phyloP scores from a whole-genome alignment of 208 protist genomes.

The Phytomonas serpens region DNA sequence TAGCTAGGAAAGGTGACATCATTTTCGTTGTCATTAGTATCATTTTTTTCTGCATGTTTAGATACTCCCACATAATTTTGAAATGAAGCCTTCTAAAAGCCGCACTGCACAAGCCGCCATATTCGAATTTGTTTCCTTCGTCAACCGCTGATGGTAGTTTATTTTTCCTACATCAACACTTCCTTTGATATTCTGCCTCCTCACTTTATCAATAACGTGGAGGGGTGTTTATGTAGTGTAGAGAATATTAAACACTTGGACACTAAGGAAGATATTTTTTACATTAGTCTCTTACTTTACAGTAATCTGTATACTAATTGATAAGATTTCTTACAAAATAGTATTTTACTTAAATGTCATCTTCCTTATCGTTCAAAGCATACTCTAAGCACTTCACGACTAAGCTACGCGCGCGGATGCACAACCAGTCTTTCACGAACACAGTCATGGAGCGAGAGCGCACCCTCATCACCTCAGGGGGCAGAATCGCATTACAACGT shows the following conservation, averaged over 20 bases:
- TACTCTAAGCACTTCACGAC: slow-evolving; percentile 38
- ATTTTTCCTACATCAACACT: slow-evolving; percentile 1
- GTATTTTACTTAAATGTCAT: slow-evolving; percentile 5
- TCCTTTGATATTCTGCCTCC: background rate
- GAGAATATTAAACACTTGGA: background rate
- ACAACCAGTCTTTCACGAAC: slow-evolving; percentile 44
- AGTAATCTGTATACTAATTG: background rate
- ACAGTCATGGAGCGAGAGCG: slow-evolving; percentile 13
- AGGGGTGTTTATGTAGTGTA: background rate
- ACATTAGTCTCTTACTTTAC: background rate
- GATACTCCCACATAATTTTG: background rate
- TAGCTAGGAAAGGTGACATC: background rate
- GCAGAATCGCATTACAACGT: slow-evolving; percentile 24
- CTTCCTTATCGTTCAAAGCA: slow-evolving; percentile 16
- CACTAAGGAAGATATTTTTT: background rate
- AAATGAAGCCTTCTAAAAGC: background rate
- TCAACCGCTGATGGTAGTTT: background rate
- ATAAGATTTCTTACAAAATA: slow-evolving; percentile 9
- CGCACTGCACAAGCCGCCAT: background rate
- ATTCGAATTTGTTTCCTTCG: background rate
- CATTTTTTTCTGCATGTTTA: background rate
- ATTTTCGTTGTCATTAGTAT: background rate
- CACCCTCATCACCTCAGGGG: slow-evolving; percentile 16
- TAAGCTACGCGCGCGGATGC: slow-evolving; percentile 55
- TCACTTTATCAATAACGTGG: slow-evolving; percentile 4